Percentiles rank a stretch among this genome's conserved stretches.
Evolutionary conservation across 768 basidiomycete species (phyloP).

Genomic region (Psilocybe tampanensis): DNA sequence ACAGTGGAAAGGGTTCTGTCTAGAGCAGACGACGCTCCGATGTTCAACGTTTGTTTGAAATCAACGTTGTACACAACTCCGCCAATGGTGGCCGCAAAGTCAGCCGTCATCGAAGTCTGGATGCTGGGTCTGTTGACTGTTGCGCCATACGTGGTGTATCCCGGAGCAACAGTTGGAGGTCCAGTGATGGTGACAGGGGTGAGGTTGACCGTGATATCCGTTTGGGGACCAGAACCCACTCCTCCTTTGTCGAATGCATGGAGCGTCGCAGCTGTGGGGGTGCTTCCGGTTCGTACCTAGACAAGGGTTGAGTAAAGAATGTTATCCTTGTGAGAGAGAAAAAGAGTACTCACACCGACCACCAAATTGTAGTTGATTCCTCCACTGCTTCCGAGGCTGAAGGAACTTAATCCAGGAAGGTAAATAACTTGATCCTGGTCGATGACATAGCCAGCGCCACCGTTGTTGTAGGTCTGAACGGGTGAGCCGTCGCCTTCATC

Average conservation of each 20-base stretch:
- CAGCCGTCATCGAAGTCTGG: slow-evolving; percentile 27
- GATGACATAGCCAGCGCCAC: slow-evolving; percentile 31
- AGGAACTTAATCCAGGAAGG: slow-evolving; percentile 29
- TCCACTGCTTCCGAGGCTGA: slow-evolving; percentile 7
- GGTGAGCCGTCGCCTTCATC: slow-evolving; percentile 28
- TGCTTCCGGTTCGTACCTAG: slow-evolving; percentile 14
- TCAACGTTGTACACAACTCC: slow-evolving; percentile 32
- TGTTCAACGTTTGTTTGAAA: slow-evolving; percentile 17
- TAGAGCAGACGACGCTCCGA: neutral
- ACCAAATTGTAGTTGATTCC: slow-evolving; percentile 29
- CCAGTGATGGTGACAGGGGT: slow-evolving; percentile 17
- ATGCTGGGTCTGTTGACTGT: slow-evolving; percentile 27
- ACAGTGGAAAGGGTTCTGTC: neutral
- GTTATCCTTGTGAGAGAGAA: neutral
- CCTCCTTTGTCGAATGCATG: slow-evolving; percentile 28
- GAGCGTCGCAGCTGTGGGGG: slow-evolving; percentile 30
- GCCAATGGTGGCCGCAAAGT: slow-evolving; percentile 27
- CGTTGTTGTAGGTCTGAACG: slow-evolving; percentile 31
- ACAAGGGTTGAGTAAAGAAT: neutral
- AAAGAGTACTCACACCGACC: slow-evolving; percentile 13
- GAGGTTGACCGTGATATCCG: slow-evolving; percentile 30
- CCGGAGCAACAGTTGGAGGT: slow-evolving; percentile 21
- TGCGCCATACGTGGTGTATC: slow-evolving; percentile 34
- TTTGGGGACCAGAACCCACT: slow-evolving; percentile 21
- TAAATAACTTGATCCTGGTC: slow-evolving; percentile 36